A percentile compares a stretch with the other conserved stretches of the same genome.
These are phyloP conservation scores for Alloteropsis semialata DNA, from an alignment of 176 grass and related monocot species.

Conservation along the genomic window DNA sequence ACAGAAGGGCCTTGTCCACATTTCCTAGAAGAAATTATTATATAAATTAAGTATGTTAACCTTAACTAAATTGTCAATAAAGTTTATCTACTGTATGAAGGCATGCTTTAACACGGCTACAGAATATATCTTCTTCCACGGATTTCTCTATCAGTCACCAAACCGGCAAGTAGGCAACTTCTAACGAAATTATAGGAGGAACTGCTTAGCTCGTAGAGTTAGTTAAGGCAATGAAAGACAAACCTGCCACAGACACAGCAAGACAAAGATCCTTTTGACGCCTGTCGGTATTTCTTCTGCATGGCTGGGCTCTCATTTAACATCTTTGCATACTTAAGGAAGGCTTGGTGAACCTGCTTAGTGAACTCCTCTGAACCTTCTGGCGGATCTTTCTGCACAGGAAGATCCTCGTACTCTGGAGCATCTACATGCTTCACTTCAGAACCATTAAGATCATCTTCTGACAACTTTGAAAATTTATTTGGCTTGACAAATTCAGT, in stretches of 20 bases:
- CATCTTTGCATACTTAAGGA: slow-evolving; percentile 68
- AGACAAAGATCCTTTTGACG: slow-evolving; percentile 50
- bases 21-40: not conserved
- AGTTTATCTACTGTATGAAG: slow-evolving; percentile 8
- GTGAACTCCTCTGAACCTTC: slow-evolving; percentile 85
- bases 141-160: slow-evolving; percentile 26
- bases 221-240: slow-evolving; percentile 63
- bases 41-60: slow-evolving; percentile 7
- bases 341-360: slow-evolving; percentile 68
- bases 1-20: not conserved
- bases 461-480: slow-evolving; percentile 44
- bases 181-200: slow-evolving; percentile 32
- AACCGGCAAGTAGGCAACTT: slow-evolving; percentile 24
- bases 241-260: slow-evolving; percentile 94
- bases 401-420: slow-evolving; percentile 32
- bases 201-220: slow-evolving; percentile 35
- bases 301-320: slow-evolving; percentile 54
- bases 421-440: slow-evolving; percentile 38
- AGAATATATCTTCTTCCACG: not conserved
- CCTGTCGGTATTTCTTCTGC: slow-evolving; percentile 67
- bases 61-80: not conserved
- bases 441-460: slow-evolving; percentile 24
- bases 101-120: not conserved
- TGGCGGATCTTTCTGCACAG: slow-evolving; percentile 53
- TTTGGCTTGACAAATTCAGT: slow-evolving; percentile 39